Base-by-base conservation (phyloP, 805 yeast genomes). In the Zygotorulaspora chibaensis region DNA sequence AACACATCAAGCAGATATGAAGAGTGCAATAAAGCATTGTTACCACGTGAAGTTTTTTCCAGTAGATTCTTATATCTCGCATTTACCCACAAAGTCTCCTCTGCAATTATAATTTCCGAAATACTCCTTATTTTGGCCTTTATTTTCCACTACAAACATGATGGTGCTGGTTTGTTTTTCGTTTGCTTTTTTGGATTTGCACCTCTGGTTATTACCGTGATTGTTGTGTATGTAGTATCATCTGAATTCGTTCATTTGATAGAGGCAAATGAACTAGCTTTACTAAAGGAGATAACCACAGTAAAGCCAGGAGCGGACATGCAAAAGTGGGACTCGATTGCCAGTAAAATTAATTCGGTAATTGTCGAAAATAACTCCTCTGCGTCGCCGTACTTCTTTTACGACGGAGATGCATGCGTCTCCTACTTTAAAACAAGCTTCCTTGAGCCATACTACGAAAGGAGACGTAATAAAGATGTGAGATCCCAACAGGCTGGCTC, bases 361-460 rank as follows among this genome's bases (percentile, higher is more conserved):
- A 41, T 48, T 41, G 34, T 35, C 26, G 29, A 29, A 17, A 40
- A 45, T 30, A 30, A 25, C 38, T 26, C 37, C 13, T 37, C 30
- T 13, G 38, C 41, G 10, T 30, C 52, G 27, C 52, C 49, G 18
- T 40, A 48, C 18, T 48, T 45, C 28, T 48, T 48, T 35, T 48
- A 48, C 37, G 49, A 45, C 26, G 52, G 52, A 16, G 42, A 36
- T 15, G 42, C 37, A 9, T 48, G 52, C 25, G 23, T 28, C 18
- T 33, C 35, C 9, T 34, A 8, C 8, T 44, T 44, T 20, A 44
- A 16, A n/a, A 38, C 30, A 15, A 17, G 31, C 27, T 44, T 28
- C 47, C 36, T 38, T 38, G 25, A 15, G 12, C 43, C 43, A 27
- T 44, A 44, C 47, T 26, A 16, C 28, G 18, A 29, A 20, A 36